phyloP scores from a whole-genome alignment of 768 basidiomycete species.

The Boletus fagicola region DNA sequence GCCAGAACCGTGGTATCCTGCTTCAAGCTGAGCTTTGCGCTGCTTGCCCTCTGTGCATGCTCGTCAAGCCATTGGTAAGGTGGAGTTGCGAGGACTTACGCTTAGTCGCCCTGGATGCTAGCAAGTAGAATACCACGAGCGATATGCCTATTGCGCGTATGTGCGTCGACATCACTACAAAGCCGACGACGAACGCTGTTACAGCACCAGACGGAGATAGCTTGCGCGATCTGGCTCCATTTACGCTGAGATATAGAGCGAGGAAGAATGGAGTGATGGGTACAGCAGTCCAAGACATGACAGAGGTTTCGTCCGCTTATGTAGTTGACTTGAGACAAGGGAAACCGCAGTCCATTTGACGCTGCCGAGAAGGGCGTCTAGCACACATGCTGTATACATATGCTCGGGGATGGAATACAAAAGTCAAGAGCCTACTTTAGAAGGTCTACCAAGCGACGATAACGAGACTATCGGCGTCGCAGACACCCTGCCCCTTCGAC shows the following conservation, averaged over 20 bases:
- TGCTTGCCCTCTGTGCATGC: conserved; percentile 60
- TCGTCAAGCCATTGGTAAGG: neutral
- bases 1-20: conserved; percentile 71
- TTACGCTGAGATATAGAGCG: conserved; percentile 55
- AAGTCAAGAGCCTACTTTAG: conserved; percentile 22
- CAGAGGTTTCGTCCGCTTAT: neutral
- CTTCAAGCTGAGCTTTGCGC: conserved; percentile 72
- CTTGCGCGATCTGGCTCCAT: conserved; percentile 73
- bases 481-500: conserved; percentile 29
- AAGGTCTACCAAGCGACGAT: conserved; percentile 20
- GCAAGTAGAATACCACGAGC: conserved; percentile 75
- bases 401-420: neutral
- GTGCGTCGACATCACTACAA: conserved; percentile 66
- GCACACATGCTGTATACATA: neutral
- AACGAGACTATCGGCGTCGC: conserved; percentile 19
- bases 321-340: no score
- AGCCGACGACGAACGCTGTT: conserved; percentile 76
- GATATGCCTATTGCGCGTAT: conserved; percentile 61
- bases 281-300: conserved; percentile 30
- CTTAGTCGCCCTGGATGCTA: conserved; percentile 83
- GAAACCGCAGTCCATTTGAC: no score
- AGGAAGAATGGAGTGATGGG: conserved; percentile 44
- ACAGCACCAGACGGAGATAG: conserved; percentile 74
- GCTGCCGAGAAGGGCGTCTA: no score
- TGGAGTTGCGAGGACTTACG: conserved; percentile 38